Conservation (phyloP, 371 early-diverging fungal species). For the Mortierella sp. region DNA sequence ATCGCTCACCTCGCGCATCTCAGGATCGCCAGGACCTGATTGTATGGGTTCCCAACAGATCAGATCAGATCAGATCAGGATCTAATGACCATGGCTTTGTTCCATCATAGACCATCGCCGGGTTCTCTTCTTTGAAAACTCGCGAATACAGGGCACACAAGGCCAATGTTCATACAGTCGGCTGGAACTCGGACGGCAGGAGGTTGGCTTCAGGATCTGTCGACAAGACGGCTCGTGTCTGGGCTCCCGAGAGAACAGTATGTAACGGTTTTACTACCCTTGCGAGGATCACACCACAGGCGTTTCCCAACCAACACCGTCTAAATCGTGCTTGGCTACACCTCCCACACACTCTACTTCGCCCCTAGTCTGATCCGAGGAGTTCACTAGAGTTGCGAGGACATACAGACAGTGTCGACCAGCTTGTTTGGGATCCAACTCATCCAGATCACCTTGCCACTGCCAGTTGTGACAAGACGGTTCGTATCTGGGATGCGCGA, state of each 20-base stretch:
- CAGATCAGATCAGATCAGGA: no score
- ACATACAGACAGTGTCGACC: slow-evolving; percentile 88
- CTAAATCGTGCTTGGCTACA: no score
- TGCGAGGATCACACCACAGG: no score
- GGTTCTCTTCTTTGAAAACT: slow-evolving; percentile 43
- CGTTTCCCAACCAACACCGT: no score
- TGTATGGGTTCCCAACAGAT: no score
- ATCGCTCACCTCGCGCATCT: no score
- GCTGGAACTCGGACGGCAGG: slow-evolving; percentile 76
- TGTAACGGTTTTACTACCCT: slow-evolving; percentile 7
- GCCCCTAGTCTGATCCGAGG: slow-evolving; percentile 63
- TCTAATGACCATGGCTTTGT: neutral
- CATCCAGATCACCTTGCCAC: slow-evolving; percentile 83
- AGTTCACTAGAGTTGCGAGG: slow-evolving; percentile 78
- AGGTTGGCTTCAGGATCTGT: slow-evolving; percentile 74
- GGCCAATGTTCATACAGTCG: slow-evolving; percentile 71
- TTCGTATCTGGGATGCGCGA: slow-evolving; percentile 89
- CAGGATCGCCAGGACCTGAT: no score
- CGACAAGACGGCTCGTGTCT: slow-evolving; percentile 75
- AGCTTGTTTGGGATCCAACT: slow-evolving; percentile 85
- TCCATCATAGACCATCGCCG: slow-evolving; percentile 35
- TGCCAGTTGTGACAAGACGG: slow-evolving; percentile 86
- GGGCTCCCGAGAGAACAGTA: slow-evolving; percentile 74
- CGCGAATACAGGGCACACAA: slow-evolving; percentile 68
- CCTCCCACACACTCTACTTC: no score